A percentile compares a stretch with the other conserved stretches of the same genome.
These are phyloP conservation scores for Eremothecium coryli DNA, from an alignment of 1,139 yeast genomes.

Conservation along the genomic window DNA sequence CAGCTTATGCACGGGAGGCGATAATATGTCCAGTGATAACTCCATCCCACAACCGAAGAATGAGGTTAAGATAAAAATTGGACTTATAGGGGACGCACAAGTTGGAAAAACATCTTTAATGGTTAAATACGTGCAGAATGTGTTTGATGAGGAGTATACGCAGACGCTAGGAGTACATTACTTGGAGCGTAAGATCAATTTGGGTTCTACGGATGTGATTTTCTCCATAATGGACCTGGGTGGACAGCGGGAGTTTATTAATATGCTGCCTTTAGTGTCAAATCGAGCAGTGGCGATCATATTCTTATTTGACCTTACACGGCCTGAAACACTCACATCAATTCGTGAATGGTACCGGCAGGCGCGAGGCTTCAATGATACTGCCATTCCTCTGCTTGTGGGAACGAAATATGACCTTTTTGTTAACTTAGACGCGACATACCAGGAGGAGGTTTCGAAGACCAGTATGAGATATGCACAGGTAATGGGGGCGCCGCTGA, in stretches of 20 bases:
- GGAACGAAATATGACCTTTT: slow-evolving; percentile 94
- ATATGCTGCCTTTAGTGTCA: slow-evolving; percentile 90
- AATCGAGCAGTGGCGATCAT: slow-evolving; percentile 90
- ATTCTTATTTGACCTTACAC: slow-evolving; percentile 84
- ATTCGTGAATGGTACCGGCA: slow-evolving; percentile 94
- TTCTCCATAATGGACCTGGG: slow-evolving; percentile 96
- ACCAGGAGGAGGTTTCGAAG: slow-evolving; percentile 76
- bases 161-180: slow-evolving; percentile 94
- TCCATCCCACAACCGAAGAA: slow-evolving; percentile 26
- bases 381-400: slow-evolving; percentile 84
- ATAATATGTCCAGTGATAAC: slow-evolving; percentile 2
- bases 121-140: slow-evolving; percentile 95
- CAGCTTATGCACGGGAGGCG: no score
- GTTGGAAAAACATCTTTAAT: slow-evolving; percentile 96
- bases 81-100: slow-evolving; percentile 92
- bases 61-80: slow-evolving; percentile 76
- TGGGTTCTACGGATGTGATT: slow-evolving; percentile 81
- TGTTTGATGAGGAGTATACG: slow-evolving; percentile 84
- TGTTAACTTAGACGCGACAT: slow-evolving; percentile 67
- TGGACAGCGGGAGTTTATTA: slow-evolving; percentile 91
- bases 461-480: slow-evolving; percentile 81
- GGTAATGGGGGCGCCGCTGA: slow-evolving; percentile 85
- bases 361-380: slow-evolving; percentile 81
- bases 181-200: slow-evolving; percentile 82
- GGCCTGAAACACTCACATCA: slow-evolving; percentile 77